These are phyloP conservation scores for Leccinum uliginosum DNA, from an alignment of 768 basidiomycete species.

Conservation along the genomic window DNA sequence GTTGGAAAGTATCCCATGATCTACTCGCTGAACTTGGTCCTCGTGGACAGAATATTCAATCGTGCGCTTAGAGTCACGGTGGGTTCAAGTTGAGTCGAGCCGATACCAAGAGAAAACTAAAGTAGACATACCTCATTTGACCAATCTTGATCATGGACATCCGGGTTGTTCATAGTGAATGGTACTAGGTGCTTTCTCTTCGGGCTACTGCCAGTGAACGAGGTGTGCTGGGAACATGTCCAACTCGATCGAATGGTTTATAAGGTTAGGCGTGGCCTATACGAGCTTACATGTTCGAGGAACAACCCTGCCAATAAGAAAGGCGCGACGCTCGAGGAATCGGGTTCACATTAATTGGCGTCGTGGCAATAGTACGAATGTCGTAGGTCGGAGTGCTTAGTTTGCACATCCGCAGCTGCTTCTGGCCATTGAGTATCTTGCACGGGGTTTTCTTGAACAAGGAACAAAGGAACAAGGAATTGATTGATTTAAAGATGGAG, in stretches of 20 bases:
- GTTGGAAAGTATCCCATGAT: conserved; percentile 1
- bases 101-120: background rate
- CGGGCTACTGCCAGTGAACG: background rate
- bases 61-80: background rate
- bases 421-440: no score
- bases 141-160: background rate
- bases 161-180: background rate
- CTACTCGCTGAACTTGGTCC: background rate
- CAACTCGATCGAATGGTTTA: conserved; percentile 1
- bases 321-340: background rate
- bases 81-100: background rate
- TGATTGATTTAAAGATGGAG: no score
- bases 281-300: background rate
- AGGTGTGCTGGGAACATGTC: background rate
- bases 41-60: background rate
- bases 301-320: background rate
- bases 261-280: background rate
- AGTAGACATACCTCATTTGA: background rate
- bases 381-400: background rate
- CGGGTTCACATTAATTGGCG: background rate
- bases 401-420: no score
- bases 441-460: no score
- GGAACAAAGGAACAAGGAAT: no score
- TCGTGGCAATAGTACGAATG: background rate
- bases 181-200: background rate